Evolutionary conservation across 1,284 basidiomycete genomes (phyloP).

Genomic region (Sporisorium exsertum): DNA sequence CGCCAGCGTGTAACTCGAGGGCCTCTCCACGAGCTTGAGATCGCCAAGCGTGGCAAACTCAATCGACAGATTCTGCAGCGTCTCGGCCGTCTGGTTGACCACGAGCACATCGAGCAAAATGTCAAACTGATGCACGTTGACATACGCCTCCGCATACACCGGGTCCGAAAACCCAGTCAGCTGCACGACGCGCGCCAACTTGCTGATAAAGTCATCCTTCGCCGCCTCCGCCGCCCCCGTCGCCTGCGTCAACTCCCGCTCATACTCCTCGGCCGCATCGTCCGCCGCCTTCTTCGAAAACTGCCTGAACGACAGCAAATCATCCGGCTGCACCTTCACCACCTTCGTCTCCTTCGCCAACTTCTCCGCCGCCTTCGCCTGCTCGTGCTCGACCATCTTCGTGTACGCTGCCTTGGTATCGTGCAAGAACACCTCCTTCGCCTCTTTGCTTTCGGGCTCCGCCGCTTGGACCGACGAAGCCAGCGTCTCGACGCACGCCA

Average conservation of each 20-base stretch:
- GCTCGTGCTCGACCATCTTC: constrained; percentile 89
- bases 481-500: constrained; percentile 94
- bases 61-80: constrained; percentile 93
- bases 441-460: constrained; percentile 74
- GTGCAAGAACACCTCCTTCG: constrained; percentile 85
- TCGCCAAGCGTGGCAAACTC: constrained; percentile 98
- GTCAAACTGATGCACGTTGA: constrained; percentile 98
- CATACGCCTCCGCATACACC: constrained; percentile 97
- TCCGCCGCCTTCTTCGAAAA: constrained; percentile 86
- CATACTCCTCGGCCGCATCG: constrained; percentile 75
- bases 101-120: constrained; percentile 92
- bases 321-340: constrained; percentile 87
- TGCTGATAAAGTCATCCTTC: constrained; percentile 95
- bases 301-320: constrained; percentile 90
- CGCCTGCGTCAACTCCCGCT: constrained; percentile 87
- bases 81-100: constrained; percentile 95
- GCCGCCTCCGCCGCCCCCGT: constrained; percentile 82
- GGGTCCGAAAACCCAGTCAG: constrained; percentile 98
- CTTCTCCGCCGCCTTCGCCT: constrained; percentile 79
- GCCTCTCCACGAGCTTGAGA: constrained; percentile 95
- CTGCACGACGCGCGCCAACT: constrained; percentile 93
- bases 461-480: constrained; percentile 70
- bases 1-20: constrained; percentile 89
- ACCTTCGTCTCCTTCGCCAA: constrained; percentile 81
- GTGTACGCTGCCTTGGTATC: constrained; percentile 94